Evolutionary conservation across 306 rosid species (phyloP).

Genomic region (Dryas octopetala): DNA sequence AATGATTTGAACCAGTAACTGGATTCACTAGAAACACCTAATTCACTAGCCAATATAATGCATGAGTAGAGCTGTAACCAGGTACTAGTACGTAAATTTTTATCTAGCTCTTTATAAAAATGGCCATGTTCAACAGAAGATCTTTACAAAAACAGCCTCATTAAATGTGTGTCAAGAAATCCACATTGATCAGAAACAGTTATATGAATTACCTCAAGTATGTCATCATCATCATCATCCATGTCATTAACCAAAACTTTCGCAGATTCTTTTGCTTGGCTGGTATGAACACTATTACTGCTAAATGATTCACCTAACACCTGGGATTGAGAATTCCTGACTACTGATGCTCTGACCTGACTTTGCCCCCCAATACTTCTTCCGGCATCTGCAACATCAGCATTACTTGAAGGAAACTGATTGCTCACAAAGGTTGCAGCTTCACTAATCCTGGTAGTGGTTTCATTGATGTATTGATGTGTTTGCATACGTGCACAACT

Average conservation of each 20-base stretch:
- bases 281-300: constrained; percentile 29
- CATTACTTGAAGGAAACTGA: constrained; percentile 28
- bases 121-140: neutral
- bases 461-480: constrained; percentile 25
- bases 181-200: neutral
- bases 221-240: constrained; percentile 63
- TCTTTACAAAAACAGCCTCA: neutral
- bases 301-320: constrained; percentile 38
- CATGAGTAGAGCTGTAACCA: neutral
- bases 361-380: constrained; percentile 29
- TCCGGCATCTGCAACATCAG: constrained; percentile 32
- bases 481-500: constrained; percentile 20
- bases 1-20: neutral
- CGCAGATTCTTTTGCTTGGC: constrained; percentile 37
- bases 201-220: constrained; percentile 63
- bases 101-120: neutral
- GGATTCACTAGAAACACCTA: neutral
- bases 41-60: neutral
- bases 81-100: neutral
- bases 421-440: constrained; percentile 17
- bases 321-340: constrained; percentile 39
- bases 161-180: constrained; percentile 7
- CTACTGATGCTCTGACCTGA: constrained; percentile 39
- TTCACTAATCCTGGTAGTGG: constrained; percentile 29
- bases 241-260: constrained; percentile 35